These are phyloP conservation scores for Lasiosphaeriaceae sp. DNA, from an alignment of 495 filamentous ascomycete genomes.

Conservation along the genomic window DNA sequence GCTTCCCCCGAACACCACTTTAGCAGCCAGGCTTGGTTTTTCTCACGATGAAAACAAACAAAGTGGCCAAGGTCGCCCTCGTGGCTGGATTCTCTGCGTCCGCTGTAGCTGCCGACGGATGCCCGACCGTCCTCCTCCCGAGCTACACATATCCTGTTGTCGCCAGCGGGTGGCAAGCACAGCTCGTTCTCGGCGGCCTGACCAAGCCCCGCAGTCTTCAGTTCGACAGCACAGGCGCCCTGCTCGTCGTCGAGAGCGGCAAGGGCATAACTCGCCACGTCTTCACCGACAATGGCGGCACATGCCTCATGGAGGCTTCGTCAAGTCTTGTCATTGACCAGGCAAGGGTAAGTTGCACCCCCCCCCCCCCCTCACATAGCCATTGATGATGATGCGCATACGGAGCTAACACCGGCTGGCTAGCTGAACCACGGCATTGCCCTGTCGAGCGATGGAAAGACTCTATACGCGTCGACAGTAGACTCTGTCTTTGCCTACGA, in stretches of 20 bases:
- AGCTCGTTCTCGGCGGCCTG: slow-evolving; percentile 51
- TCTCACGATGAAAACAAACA: slow-evolving; percentile 16
- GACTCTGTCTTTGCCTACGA: slow-evolving; percentile 53
- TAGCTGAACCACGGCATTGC: slow-evolving; percentile 63
- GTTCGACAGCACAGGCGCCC: slow-evolving; percentile 53
- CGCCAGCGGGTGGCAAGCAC: slow-evolving; percentile 50
- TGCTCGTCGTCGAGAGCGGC: slow-evolving; percentile 54
- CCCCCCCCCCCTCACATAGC: neutral
- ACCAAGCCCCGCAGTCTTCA: slow-evolving; percentile 52
- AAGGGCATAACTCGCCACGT: slow-evolving; percentile 48
- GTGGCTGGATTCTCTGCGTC: slow-evolving; percentile 17
- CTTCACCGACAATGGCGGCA: slow-evolving; percentile 47
- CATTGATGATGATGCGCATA: too few species aligned
- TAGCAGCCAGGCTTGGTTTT: too few species aligned
- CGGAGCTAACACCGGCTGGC: too few species aligned
- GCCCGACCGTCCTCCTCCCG: slow-evolving; percentile 26
- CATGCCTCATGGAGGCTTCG: slow-evolving; percentile 42
- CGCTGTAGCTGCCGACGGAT: slow-evolving; percentile 16
- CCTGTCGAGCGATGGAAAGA: slow-evolving; percentile 54
- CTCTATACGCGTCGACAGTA: slow-evolving; percentile 57
- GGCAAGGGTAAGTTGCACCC: slow-evolving; percentile 31
- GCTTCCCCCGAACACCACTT: too few species aligned
- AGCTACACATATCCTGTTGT: slow-evolving; percentile 50
- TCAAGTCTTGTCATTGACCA: slow-evolving; percentile 35
- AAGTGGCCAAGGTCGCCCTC: slow-evolving; percentile 8